Conservation (phyloP, 2,329 filamentous ascomycete species). For the Nemania bipapillata region DNA sequence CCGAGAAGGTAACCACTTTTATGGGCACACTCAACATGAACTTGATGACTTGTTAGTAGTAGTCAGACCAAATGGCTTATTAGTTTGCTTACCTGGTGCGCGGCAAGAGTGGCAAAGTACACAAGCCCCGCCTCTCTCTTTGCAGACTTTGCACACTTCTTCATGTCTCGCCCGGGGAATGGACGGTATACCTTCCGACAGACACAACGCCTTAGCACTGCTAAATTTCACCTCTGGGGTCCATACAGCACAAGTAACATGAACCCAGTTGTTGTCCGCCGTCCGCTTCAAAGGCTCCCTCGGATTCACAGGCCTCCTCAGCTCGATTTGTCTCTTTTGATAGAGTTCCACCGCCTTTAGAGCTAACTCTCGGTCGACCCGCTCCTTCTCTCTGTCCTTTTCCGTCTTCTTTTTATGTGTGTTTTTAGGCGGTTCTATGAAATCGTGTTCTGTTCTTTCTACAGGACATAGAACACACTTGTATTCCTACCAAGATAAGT, state of each 20-base stretch:
- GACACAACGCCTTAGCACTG: constrained; percentile 80
- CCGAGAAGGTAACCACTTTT: constrained; percentile 84
- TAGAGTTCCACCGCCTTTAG: constrained; percentile 84
- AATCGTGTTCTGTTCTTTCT: constrained; percentile 80
- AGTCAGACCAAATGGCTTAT: constrained; percentile 43
- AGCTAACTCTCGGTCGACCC: constrained; percentile 83
- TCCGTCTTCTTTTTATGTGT: constrained; percentile 89
- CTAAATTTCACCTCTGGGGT: constrained; percentile 93
- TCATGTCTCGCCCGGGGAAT: constrained; percentile 79
- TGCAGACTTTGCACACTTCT: constrained; percentile 85
- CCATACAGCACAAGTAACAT: constrained; percentile 92
- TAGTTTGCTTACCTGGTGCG: constrained; percentile 55
- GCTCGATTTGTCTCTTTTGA: constrained; percentile 81
- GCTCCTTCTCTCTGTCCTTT: constrained; percentile 88
- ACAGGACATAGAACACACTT: constrained; percentile 93
- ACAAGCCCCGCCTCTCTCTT: constrained; percentile 78
- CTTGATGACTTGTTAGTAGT: constrained; percentile 56
- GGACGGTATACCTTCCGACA: constrained; percentile 88
- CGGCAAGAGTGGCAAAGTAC: constrained; percentile 82
- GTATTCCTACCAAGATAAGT: constrained; percentile 70
- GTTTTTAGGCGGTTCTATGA: constrained; percentile 82
- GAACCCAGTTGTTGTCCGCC: constrained; percentile 97
- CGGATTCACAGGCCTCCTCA: constrained; percentile 83
- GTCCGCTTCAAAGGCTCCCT: constrained; percentile 93
- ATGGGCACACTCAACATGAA: constrained; percentile 92